A percentile compares a stretch with the other conserved stretches of the same genome.
phyloP scores from a whole-genome alignment of 2,329 filamentous ascomycete genomes.

The Chaetothyriales sp. region DNA sequence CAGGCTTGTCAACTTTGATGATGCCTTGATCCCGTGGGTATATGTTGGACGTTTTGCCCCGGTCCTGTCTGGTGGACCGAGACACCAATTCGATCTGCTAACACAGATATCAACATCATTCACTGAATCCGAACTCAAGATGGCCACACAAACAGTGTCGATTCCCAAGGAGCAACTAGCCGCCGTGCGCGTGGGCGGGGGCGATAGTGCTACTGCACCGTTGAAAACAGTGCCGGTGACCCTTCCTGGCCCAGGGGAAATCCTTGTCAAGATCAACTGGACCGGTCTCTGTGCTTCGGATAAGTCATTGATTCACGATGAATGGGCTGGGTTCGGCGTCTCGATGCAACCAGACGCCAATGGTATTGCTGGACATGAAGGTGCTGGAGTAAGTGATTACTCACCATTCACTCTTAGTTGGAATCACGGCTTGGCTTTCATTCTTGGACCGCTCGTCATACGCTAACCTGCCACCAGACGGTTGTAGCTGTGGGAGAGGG shows the following conservation, averaged over 20 bases:
- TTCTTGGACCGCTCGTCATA: neutral
- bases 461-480: neutral
- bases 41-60: neutral
- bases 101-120: too few relatives aligned
- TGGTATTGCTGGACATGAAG: slow-evolving; percentile 39
- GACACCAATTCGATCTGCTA: neutral
- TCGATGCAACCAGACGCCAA: slow-evolving; percentile 12
- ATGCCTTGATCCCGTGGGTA: neutral
- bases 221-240: slow-evolving; percentile 54
- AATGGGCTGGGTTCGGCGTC: slow-evolving; percentile 14
- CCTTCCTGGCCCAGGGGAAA: slow-evolving; percentile 71
- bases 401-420: neutral
- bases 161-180: slow-evolving; percentile 17
- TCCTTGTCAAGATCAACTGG: slow-evolving; percentile 82
- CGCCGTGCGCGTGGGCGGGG: slow-evolving; percentile 14
- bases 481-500: slow-evolving; percentile 62
- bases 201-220: slow-evolving; percentile 12
- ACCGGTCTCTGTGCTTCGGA: slow-evolving; percentile 82
- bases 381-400: slow-evolving; percentile 49
- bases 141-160: slow-evolving; percentile 8
- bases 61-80: neutral
- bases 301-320: slow-evolving; percentile 17
- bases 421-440: neutral
- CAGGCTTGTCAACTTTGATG: too few relatives aligned
- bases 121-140: slow-evolving; percentile 2